Evolutionary conservation across 2,329 filamentous ascomycete genomes (phyloP).

Genomic region (Curvularia verruculosa): DNA sequence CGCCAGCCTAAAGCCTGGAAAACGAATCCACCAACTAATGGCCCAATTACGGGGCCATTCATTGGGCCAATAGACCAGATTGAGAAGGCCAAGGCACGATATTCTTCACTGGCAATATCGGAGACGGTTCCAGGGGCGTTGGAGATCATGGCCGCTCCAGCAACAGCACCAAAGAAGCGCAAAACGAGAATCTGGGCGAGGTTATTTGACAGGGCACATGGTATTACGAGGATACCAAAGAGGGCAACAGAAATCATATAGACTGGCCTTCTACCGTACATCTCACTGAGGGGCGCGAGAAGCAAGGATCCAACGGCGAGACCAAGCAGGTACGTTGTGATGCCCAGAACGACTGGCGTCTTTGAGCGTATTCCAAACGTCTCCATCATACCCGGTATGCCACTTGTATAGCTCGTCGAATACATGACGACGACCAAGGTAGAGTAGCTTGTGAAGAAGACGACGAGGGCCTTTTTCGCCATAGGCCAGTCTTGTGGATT

Average conservation of each 20-base stretch:
- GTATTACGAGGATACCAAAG: conserved; percentile 73
- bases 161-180: conserved; percentile 76
- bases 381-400: conserved; percentile 69
- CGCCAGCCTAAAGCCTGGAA: conserved; percentile 82
- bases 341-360: conserved; percentile 71
- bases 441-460: conserved; percentile 63
- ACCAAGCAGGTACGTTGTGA: conserved; percentile 80
- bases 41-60: conserved; percentile 68
- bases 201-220: conserved; percentile 71
- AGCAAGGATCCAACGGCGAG: conserved; percentile 74
- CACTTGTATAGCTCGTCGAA: conserved; percentile 78
- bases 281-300: conserved; percentile 74
- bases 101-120: conserved; percentile 81
- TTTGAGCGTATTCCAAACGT: conserved; percentile 67
- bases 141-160: conserved; percentile 78
- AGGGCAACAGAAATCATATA: conserved; percentile 69
- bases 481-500: conserved; percentile 74
- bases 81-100: conserved; percentile 80
- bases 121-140: conserved; percentile 83
- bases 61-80: conserved; percentile 84
- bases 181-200: conserved; percentile 71
- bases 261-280: conserved; percentile 70
- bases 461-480: conserved; percentile 61
- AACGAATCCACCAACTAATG: conserved; percentile 81
- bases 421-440: conserved; percentile 62